phyloP scores from a whole-genome alignment of 2,329 filamentous ascomycete genomes.

The Sporothrix pseudoabietina region DNA sequence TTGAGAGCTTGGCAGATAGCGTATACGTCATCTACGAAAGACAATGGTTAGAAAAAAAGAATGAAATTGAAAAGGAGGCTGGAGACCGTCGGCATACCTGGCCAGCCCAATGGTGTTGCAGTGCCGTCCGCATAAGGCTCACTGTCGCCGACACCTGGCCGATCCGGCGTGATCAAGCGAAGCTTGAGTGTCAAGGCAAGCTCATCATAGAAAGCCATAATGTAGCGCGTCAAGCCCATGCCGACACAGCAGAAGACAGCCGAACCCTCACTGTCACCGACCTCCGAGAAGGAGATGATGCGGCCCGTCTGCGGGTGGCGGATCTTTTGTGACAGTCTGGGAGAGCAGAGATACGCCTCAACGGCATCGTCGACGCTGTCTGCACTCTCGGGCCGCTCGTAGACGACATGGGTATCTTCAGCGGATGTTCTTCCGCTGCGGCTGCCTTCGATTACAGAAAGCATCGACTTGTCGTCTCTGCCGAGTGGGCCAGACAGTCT shows the following conservation, averaged over 20 bases:
- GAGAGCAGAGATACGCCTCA: constrained; percentile 78
- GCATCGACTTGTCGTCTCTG: constrained; percentile 42
- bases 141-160: constrained; percentile 91
- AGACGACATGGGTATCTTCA: constrained; percentile 48
- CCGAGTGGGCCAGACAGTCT: constrained; percentile 56
- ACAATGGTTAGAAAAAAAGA: constrained; percentile 6
- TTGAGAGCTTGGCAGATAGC: constrained; percentile 89
- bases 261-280: constrained; percentile 87
- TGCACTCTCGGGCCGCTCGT: constrained; percentile 74
- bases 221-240: constrained; percentile 94
- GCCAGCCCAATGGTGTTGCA: constrained; percentile 89
- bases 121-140: constrained; percentile 80
- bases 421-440: constrained; percentile 35
- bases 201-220: constrained; percentile 97
- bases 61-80: constrained; percentile 28
- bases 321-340: constrained; percentile 85
- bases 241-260: constrained; percentile 96
- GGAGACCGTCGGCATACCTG: constrained; percentile 60
- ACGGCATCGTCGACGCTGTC: constrained; percentile 91
- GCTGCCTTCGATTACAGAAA: constrained; percentile 41
- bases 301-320: constrained; percentile 82
- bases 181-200: constrained; percentile 84
- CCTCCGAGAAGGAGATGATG: constrained; percentile 92
- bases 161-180: constrained; percentile 88
- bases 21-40: constrained; percentile 73